Conservation (phyloP, 2,329 filamentous ascomycete species). For the Nemania diffusa region DNA sequence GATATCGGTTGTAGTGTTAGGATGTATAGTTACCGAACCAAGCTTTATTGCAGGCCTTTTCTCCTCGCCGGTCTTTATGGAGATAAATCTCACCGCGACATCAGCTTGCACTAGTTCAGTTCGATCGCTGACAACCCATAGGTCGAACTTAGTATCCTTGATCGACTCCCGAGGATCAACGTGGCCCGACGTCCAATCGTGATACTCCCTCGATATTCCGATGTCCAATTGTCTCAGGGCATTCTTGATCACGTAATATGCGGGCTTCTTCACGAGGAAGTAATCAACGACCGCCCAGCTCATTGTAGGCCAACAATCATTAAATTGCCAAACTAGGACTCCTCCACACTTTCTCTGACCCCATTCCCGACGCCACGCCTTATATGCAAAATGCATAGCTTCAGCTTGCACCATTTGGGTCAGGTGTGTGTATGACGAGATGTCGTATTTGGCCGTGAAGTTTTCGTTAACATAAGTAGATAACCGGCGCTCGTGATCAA, state of each 20-base stretch:
- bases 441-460: conserved; percentile 62
- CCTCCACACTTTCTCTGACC: conserved; percentile 70
- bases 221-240: conserved; percentile 70
- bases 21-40: conserved; percentile 39
- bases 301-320: conserved; percentile 75
- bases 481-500: conserved; percentile 77
- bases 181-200: conserved; percentile 58
- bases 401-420: conserved; percentile 66
- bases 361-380: conserved; percentile 72
- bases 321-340: conserved; percentile 75
- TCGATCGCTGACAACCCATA: conserved; percentile 56
- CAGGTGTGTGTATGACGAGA: conserved; percentile 63
- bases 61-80: conserved; percentile 53
- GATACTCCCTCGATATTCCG: conserved; percentile 60
- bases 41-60: conserved; percentile 44
- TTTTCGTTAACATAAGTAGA: conserved; percentile 82
- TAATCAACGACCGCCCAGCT: conserved; percentile 75
- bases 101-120: conserved; percentile 41
- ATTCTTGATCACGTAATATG: conserved; percentile 64
- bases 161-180: conserved; percentile 54
- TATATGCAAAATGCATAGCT: conserved; percentile 62
- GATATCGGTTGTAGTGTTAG: conserved; percentile 56
- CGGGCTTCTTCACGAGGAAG: conserved; percentile 72
- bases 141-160: conserved; percentile 54
- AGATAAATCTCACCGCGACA: conserved; percentile 54